phyloP scores from a whole-genome alignment of 768 basidiomycete genomes.

The Tylopilus felleus region DNA sequence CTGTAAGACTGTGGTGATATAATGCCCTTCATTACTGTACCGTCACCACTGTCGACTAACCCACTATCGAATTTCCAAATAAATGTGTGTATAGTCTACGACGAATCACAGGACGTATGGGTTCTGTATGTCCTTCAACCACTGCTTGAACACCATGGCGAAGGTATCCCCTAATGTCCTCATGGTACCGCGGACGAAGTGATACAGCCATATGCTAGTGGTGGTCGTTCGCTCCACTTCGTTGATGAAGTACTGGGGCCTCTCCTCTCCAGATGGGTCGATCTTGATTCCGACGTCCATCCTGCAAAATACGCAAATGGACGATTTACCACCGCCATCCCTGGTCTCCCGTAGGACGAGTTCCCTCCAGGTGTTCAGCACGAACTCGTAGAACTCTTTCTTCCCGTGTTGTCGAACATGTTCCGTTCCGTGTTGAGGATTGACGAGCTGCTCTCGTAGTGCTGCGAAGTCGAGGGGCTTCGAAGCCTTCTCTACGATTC shows the following conservation, averaged over 20 bases:
- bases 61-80: too few relatives aligned
- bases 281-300: background rate
- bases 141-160: too few relatives aligned
- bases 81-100: too few relatives aligned
- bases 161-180: too few relatives aligned
- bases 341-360: background rate
- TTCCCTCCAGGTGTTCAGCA: background rate
- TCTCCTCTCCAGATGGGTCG: background rate
- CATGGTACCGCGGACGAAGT: too few relatives aligned
- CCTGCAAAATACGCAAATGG: background rate
- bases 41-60: too few relatives aligned
- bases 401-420: background rate
- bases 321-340: background rate
- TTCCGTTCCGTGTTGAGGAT: background rate
- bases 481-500: background rate
- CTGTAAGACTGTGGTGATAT: too few relatives aligned
- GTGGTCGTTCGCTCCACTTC: background rate
- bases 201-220: too few relatives aligned
- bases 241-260: background rate
- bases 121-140: too few relatives aligned
- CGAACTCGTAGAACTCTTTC: background rate
- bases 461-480: too few relatives aligned
- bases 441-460: background rate
- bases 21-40: too few relatives aligned
- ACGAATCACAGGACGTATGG: too few relatives aligned